These are phyloP conservation scores for Yamadazyma dushanensis DNA, from an alignment of 1,139 yeast species.

Conservation along the genomic window DNA sequence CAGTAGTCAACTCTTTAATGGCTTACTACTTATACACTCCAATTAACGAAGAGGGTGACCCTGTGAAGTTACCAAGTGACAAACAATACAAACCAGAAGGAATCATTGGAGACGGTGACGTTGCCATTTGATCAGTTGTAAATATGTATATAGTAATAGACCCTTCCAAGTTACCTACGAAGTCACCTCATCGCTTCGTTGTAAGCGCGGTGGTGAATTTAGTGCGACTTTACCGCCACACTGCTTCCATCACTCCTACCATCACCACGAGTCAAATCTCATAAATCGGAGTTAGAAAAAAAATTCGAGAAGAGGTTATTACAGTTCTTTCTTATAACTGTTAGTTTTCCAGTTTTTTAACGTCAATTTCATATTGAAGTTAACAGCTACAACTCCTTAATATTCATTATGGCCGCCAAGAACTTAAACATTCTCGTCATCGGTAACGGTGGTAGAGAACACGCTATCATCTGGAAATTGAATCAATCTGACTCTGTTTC, in stretches of 20 bases:
- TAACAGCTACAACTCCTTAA: too few relatives aligned
- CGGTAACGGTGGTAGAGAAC: slow-evolving; percentile 99
- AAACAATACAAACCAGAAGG: slow-evolving; percentile 44
- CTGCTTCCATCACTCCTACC: too few relatives aligned
- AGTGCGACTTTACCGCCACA: too few relatives aligned
- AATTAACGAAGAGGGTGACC: slow-evolving; percentile 42
- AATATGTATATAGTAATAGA: slow-evolving; percentile 17
- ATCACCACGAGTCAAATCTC: slow-evolving; percentile 2
- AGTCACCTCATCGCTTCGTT: too few relatives aligned
- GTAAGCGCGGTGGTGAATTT: too few relatives aligned
- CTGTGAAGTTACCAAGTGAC: slow-evolving; percentile 62
- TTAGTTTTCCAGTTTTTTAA: too few relatives aligned
- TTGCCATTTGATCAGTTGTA: slow-evolving; percentile 34
- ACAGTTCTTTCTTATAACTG: too few relatives aligned
- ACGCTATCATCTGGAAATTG: slow-evolving; percentile 92
- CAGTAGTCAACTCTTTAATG: slow-evolving; percentile 87
- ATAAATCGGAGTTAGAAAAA: slow-evolving; percentile 1
- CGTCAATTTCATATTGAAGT: too few relatives aligned
- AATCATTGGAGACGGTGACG: slow-evolving; percentile 56
- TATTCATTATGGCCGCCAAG: slow-evolving; percentile 12
- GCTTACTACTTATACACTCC: slow-evolving; percentile 92
- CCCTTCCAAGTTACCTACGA: too few relatives aligned
- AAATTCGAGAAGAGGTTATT: slow-evolving; percentile 5
- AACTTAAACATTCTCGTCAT: slow-evolving; percentile 71
- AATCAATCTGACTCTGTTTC: slow-evolving; percentile 73